Evolutionary conservation across 2,329 filamentous ascomycete genomes (phyloP).

Genomic region (Aspergillus ochraceus): DNA sequence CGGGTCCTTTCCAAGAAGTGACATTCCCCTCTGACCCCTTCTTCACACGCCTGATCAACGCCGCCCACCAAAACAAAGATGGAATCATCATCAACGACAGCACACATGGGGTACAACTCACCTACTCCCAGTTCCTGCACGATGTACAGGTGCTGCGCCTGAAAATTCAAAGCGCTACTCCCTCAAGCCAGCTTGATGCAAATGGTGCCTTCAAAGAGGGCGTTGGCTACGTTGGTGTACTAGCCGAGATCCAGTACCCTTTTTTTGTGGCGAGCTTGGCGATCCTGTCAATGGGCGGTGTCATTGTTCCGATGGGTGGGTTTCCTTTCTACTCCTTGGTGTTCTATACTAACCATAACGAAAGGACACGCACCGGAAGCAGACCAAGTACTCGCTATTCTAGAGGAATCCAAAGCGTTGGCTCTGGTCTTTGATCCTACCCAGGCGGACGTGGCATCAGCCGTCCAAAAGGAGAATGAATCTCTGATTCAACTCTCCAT

Average conservation of each 20-base stretch:
- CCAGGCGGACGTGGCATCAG: background rate
- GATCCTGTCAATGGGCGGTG: slow-evolving; percentile 4
- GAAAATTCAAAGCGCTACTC: background rate
- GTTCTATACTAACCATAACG: no score
- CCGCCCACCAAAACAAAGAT: no score
- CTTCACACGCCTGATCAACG: no score
- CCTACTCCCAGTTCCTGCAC: slow-evolving; percentile 7
- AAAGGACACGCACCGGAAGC: background rate
- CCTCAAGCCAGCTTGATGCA: background rate
- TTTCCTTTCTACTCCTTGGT: background rate
- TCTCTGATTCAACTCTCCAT: no score
- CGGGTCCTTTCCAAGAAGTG: no score
- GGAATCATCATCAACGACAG: slow-evolving; percentile 6
- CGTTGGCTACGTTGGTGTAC: slow-evolving; percentile 2
- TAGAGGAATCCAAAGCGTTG: slow-evolving; percentile 3
- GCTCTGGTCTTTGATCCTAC: slow-evolving; percentile 5
- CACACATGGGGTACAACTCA: slow-evolving; percentile 2
- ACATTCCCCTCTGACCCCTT: no score
- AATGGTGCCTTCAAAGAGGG: slow-evolving; percentile 1
- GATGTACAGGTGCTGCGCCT: slow-evolving; percentile 7
- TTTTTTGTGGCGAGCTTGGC: slow-evolving; percentile 10
- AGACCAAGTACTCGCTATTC: slow-evolving; percentile 2
- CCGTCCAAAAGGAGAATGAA: background rate
- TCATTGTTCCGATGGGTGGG: slow-evolving; percentile 7
- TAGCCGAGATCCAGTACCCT: slow-evolving; percentile 6